Evolutionary conservation across 116 monocot species (phyloP).

Genomic region (Trichopus zeylanicus): DNA sequence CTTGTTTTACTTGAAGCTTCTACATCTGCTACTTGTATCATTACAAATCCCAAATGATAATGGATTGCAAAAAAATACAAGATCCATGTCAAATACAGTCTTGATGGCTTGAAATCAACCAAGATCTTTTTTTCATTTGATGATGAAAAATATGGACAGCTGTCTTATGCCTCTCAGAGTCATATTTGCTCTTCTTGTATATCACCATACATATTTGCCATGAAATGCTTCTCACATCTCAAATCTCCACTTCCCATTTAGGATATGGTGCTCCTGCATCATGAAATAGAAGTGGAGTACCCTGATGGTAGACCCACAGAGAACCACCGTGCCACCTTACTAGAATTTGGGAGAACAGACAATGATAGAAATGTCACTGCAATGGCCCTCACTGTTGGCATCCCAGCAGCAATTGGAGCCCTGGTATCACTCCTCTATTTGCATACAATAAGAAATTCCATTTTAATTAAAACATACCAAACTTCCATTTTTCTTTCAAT

Average conservation of each 20-base stretch:
- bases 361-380: constrained; percentile 68
- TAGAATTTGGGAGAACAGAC: constrained; percentile 75
- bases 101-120: too few species aligned
- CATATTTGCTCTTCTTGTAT: background rate
- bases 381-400: constrained; percentile 94
- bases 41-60: too few species aligned
- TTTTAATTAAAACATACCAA: background rate
- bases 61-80: too few species aligned
- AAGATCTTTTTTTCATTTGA: too few species aligned
- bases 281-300: constrained; percentile 84
- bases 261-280: constrained; percentile 98
- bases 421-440: constrained; percentile 43
- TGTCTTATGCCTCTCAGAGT: background rate
- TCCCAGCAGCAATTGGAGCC: constrained; percentile 86
- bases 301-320: constrained; percentile 50
- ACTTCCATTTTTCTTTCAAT: background rate
- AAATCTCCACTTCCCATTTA: constrained; percentile 4
- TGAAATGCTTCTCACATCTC: too few species aligned
- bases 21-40: too few species aligned
- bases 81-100: too few species aligned
- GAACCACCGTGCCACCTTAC: constrained; percentile 62
- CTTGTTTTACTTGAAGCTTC: too few species aligned
- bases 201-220: too few species aligned
- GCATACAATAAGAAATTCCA: background rate
- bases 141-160: too few species aligned